A percentile compares a stretch with the other conserved stretches of the same genome.
These are phyloP conservation scores for Ceratobasidium sp. DNA, from an alignment of 1,284 basidiomycete genomes.

Conservation along the genomic window DNA sequence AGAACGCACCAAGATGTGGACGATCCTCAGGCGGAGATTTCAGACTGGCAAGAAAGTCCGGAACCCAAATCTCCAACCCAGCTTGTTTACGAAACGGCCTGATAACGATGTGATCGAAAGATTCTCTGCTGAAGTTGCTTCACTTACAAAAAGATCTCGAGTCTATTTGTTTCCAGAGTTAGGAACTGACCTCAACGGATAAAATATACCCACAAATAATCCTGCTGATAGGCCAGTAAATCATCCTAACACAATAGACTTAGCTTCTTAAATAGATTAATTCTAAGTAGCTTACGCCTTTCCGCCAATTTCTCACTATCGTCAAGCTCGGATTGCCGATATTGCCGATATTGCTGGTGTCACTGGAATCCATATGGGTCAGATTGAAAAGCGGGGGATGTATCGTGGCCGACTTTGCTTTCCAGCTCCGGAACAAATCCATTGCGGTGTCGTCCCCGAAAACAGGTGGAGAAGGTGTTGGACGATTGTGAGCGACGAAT, in stretches of 20 bases:
- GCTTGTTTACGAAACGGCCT: constrained; percentile 31
- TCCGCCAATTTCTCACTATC: constrained; percentile 34
- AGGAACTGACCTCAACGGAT: no score
- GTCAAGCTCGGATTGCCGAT: not conserved
- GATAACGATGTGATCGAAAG: not conserved
- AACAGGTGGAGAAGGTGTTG: constrained; percentile 21
- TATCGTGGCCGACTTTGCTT: not conserved
- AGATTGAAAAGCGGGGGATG: not conserved
- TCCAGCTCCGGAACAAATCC: constrained; percentile 21
- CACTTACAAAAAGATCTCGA: constrained; percentile 16
- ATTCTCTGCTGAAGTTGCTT: no score
- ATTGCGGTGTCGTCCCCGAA: constrained; percentile 15
- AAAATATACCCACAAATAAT: constrained; percentile 26
- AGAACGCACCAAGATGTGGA: constrained; percentile 17
- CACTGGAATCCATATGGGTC: no score
- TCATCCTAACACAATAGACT: constrained; percentile 13
- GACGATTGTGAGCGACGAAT: not conserved
- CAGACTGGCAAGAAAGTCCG: constrained; percentile 31
- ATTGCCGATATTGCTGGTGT: not conserved
- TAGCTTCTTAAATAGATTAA: not conserved
- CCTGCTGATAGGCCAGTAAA: not conserved
- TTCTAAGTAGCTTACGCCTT: constrained; percentile 3
- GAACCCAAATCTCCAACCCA: constrained; percentile 31
- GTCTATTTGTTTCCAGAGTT: no score
- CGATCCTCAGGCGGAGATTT: constrained; percentile 14